A percentile compares a stretch with the other conserved stretches of the same genome.
phyloP scores from a whole-genome alignment of 163 green algal genomes.

The Scenedesmus sp. region DNA sequence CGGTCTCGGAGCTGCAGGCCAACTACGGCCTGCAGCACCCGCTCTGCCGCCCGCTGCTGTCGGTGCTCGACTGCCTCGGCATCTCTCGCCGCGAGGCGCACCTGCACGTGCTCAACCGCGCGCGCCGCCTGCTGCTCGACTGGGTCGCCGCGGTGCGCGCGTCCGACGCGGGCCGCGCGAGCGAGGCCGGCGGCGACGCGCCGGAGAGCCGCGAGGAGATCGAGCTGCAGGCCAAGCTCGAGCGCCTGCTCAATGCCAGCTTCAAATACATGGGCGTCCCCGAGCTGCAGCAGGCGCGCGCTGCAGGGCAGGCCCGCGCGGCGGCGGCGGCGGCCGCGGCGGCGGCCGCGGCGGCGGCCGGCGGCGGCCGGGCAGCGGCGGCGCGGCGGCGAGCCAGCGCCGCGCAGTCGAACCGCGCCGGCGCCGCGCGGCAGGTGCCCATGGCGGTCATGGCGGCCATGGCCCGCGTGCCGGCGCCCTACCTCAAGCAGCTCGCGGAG shows the following conservation, averaged over 20 bases:
- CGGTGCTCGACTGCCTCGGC: constrained; percentile 80
- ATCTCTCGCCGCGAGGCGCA: constrained; percentile 60
- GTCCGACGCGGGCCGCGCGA: constrained; percentile 8
- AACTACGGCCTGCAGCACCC: constrained; percentile 57
- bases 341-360: background rate
- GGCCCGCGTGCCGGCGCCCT: constrained; percentile 60
- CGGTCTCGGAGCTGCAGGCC: constrained; percentile 64
- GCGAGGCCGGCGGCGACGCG: too few relatives aligned
- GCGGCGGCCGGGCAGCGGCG: background rate
- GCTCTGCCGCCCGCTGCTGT: constrained; percentile 71
- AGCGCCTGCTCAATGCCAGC: constrained; percentile 71
- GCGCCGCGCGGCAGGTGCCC: constrained; percentile 20
- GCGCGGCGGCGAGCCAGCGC: background rate
- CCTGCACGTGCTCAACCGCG: constrained; percentile 61
- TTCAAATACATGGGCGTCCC: constrained; percentile 84
- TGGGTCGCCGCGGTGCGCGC: constrained; percentile 38
- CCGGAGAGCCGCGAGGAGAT: constrained; percentile 32
- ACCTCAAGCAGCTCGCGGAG: constrained; percentile 83
- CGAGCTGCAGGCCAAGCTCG: constrained; percentile 58
- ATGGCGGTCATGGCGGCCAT: constrained; percentile 39
- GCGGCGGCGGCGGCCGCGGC: background rate
- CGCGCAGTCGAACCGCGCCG: too few relatives aligned
- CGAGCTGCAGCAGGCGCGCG: constrained; percentile 55
- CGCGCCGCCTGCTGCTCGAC: constrained; percentile 59
- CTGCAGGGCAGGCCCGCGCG: background rate